These are phyloP conservation scores for Chlamydomonas applanata DNA, from an alignment of 139 green algal species.

Conservation along the genomic window DNA sequence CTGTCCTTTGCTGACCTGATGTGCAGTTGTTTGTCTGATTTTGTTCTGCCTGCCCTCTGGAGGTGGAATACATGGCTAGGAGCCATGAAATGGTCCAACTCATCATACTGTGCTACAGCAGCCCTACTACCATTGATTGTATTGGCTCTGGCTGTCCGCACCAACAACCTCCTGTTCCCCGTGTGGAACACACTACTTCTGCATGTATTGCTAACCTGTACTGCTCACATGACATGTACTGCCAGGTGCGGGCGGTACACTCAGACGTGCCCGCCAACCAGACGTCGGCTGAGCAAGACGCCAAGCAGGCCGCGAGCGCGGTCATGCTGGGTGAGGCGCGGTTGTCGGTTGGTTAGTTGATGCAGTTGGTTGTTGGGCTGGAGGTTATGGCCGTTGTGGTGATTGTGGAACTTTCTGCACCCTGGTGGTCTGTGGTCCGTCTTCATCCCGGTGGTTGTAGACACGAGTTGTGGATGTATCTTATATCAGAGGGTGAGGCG, in stretches of 20 bases:
- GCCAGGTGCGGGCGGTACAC: background rate
- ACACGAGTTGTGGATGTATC: background rate
- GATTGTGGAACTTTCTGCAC: background rate
- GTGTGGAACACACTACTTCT: too few relatives aligned
- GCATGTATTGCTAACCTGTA: too few relatives aligned
- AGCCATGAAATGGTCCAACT: too few relatives aligned
- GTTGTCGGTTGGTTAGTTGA: background rate
- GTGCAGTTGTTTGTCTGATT: too few relatives aligned
- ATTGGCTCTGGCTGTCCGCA: too few relatives aligned
- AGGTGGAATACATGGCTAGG: too few relatives aligned
- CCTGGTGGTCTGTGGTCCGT: background rate
- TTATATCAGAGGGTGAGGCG: too few relatives aligned
- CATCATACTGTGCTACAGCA: too few relatives aligned
- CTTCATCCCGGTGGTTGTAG: background rate
- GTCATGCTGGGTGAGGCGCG: constrained; percentile 34
- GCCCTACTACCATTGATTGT: too few relatives aligned
- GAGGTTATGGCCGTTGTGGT: background rate
- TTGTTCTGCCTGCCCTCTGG: too few relatives aligned
- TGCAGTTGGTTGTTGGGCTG: background rate
- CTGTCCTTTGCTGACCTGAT: too few relatives aligned
- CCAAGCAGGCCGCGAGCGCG: constrained; percentile 12
- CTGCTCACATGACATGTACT: background rate
- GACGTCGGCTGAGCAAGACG: background rate
- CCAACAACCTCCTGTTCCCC: too few relatives aligned
- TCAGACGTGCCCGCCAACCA: background rate